Evolutionary conservation across 768 basidiomycete species (phyloP).

Genomic region (Lentinula lateritia): DNA sequence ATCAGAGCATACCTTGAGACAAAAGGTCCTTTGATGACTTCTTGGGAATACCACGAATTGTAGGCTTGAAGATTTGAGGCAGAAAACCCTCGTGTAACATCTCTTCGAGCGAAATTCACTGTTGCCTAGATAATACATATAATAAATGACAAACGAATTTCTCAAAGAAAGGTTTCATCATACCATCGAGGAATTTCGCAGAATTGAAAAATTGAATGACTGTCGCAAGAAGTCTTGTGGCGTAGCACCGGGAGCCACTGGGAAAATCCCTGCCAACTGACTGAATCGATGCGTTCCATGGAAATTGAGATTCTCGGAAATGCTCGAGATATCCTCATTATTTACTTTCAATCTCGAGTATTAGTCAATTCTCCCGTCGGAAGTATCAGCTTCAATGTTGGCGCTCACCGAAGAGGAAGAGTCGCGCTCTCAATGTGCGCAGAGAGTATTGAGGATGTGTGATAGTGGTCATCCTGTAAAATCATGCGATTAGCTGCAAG

Average conservation of each 20-base stretch:
- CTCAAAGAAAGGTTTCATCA: not conserved
- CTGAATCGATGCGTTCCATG: slow-evolving; percentile 46
- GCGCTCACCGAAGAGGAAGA: slow-evolving; percentile 48
- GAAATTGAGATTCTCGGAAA: slow-evolving; percentile 47
- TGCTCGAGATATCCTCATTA: slow-evolving; percentile 34
- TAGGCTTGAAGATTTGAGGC: slow-evolving; percentile 27
- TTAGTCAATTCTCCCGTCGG: slow-evolving; percentile 2
- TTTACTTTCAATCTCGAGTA: slow-evolving; percentile 21
- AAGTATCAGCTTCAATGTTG: not conserved
- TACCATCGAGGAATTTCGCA: slow-evolving; percentile 10
- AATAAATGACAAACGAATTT: not conserved
- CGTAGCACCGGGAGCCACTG: slow-evolving; percentile 21
- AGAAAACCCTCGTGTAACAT: slow-evolving; percentile 60
- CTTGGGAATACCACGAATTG: slow-evolving; percentile 29
- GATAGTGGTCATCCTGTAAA: slow-evolving; percentile 31
- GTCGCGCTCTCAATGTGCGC: slow-evolving; percentile 55
- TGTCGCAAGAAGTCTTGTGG: slow-evolving; percentile 22
- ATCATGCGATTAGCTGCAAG: not conserved
- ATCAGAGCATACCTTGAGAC: slow-evolving; percentile 29
- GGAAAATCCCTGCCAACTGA: slow-evolving; percentile 51
- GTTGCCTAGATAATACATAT: not conserved
- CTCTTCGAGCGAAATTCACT: slow-evolving; percentile 34
- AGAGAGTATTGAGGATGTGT: slow-evolving; percentile 53
- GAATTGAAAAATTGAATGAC: slow-evolving; percentile 37
- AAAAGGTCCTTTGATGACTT: slow-evolving; percentile 21